These are phyloP conservation scores for Lactarius psammicola DNA, from an alignment of 768 basidiomycete genomes.

Conservation along the genomic window DNA sequence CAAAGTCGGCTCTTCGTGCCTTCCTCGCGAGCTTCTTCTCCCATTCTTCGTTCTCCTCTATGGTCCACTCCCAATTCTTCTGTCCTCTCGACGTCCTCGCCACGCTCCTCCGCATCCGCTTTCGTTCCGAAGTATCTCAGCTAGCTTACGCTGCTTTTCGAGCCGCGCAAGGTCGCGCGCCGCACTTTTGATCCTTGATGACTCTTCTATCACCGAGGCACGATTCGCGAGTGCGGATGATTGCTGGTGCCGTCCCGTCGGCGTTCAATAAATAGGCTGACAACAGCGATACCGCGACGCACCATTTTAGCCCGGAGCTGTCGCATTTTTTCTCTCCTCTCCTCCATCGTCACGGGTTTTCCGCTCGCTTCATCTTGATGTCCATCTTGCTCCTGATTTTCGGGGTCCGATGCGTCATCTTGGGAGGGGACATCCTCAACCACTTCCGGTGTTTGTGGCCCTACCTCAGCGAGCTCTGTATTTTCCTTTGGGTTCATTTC, in stretches of 20 bases:
- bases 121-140: conserved; percentile 82
- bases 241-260: conserved; percentile 45
- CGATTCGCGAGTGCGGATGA: conserved; percentile 82
- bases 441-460: conserved; percentile 13
- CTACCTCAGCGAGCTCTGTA: not conserved
- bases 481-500: conserved; percentile 8
- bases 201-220: conserved; percentile 80
- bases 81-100: conserved; percentile 89
- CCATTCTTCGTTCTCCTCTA: conserved; percentile 96
- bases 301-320: conserved; percentile 25
- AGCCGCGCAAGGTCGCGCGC: conserved; percentile 79
- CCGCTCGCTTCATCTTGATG: not conserved
- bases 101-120: conserved; percentile 84
- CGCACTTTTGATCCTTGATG: conserved; percentile 69
- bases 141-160: conserved; percentile 87
- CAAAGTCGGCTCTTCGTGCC: conserved; percentile 79
- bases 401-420: conserved; percentile 1
- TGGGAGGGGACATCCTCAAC: conserved; percentile 7
- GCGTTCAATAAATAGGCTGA: not conserved
- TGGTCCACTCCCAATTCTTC: conserved; percentile 94
- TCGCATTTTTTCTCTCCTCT: conserved; percentile 26
- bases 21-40: conserved; percentile 86
- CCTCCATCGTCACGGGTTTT: conserved; percentile 27
- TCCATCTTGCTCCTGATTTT: conserved; percentile 10
- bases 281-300: not conserved